These are phyloP conservation scores for Penicillium maclennaniae DNA, from an alignment of 495 filamentous ascomycete genomes.

Conservation along the genomic window DNA sequence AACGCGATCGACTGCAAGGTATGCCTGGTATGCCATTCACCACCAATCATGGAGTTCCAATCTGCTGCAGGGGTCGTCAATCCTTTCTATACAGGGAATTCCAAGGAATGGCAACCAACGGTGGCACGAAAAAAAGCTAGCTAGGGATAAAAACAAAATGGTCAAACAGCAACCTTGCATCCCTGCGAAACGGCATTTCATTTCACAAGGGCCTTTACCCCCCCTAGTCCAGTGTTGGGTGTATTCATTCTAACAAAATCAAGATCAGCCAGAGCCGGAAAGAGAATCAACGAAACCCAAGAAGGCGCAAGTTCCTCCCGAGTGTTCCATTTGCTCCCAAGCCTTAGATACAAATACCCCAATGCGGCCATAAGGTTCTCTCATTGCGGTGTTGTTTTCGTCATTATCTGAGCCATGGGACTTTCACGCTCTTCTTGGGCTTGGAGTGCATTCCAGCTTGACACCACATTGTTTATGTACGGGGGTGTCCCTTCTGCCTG, in stretches of 20 bases:
- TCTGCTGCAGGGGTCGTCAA: constrained; percentile 2
- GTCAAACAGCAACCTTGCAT: constrained; percentile 7
- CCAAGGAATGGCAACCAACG: constrained; percentile 14
- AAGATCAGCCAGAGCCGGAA: not conserved
- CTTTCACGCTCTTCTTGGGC: constrained; percentile 18
- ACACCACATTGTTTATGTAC: constrained; percentile 29
- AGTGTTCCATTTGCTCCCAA: not conserved
- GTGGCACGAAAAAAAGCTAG: constrained; percentile 13
- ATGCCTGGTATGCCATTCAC: not conserved
- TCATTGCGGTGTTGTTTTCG: not conserved
- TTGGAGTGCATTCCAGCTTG: constrained; percentile 29
- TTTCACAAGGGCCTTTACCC: not conserved
- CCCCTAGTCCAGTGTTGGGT: not conserved
- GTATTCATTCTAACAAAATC: not conserved
- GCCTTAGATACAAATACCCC: not conserved
- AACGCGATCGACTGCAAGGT: not conserved
- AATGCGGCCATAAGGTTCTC: not conserved
- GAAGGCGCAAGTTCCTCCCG: not conserved
- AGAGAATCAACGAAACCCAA: not conserved
- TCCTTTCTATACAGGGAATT: constrained; percentile 1
- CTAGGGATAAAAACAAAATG: constrained; percentile 21
- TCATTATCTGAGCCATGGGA: constrained; percentile 18
- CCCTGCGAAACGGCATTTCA: not conserved
- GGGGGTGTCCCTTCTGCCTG: constrained; percentile 6
- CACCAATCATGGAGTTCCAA: constrained; percentile 9